Percentiles rank a stretch among this genome's conserved stretches.
Conservation (phyloP, 805 yeast species). For the Hanseniaspora taiwanica region DNA sequence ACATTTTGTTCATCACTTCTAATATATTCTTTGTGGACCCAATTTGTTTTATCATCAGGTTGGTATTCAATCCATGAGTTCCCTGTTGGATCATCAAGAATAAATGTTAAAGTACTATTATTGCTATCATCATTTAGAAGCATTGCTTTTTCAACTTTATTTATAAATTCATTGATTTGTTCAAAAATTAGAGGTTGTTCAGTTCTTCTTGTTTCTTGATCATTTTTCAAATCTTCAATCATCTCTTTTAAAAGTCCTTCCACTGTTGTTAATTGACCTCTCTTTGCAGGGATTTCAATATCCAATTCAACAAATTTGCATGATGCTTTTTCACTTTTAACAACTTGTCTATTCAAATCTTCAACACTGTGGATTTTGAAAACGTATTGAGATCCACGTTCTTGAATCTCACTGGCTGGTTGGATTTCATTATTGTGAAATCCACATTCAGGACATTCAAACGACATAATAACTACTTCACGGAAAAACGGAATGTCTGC, state of each 20-base stretch:
- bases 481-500: constrained; percentile 87
- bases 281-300: constrained; percentile 87
- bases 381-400: constrained; percentile 66
- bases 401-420: constrained; percentile 88
- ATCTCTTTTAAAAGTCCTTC: constrained; percentile 83
- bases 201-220: constrained; percentile 76
- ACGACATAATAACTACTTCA: constrained; percentile 87
- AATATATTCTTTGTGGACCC: constrained; percentile 72
- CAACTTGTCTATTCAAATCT: constrained; percentile 82
- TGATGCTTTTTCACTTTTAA: constrained; percentile 76
- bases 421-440: constrained; percentile 86
- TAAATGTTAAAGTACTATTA: constrained; percentile 3
- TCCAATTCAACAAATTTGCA: constrained; percentile 75
- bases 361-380: constrained; percentile 51
- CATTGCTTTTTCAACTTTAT: constrained; percentile 26
- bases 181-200: constrained; percentile 30
- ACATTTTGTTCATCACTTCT: constrained; percentile 86
- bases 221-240: constrained; percentile 64
- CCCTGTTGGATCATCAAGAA: constrained; percentile 68
- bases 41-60: constrained; percentile 64
- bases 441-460: constrained; percentile 91
- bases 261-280: constrained; percentile 84
- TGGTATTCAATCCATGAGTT: constrained; percentile 89
- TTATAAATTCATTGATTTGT: constrained; percentile 49
- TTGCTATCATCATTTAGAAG: constrained; percentile 1